Evolutionary conservation across 1,284 basidiomycete genomes (phyloP), one percentile per base, ranked within the genome.

Genomic region (Leccinum colubrinum): DNA sequence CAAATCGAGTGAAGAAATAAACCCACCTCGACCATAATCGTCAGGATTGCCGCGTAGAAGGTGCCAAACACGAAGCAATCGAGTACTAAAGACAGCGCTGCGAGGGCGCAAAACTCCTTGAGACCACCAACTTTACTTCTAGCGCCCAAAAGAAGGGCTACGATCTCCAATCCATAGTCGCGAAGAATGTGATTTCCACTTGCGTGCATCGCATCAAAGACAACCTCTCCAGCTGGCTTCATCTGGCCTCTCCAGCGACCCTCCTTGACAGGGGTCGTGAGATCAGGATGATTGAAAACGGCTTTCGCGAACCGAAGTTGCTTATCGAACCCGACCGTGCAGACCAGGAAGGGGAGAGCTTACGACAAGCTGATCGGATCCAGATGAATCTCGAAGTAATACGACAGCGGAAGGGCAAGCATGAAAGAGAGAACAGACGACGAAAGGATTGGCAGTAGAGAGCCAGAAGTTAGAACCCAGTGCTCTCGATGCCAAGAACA

Each of bases 291-390:
- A 20, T 87, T 84, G 77, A 98, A 94, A 35, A 98, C 92, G 9
- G 95, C 93, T 27, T 91, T 85, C 0, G 95, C 95, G 46, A 99
- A 87, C 11, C 94, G 86, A 63, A 96, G 90, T 0, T 96, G 97
- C 77, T 99, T 99, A 78, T 99, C 97, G 74, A 98, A 99, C 12
- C 97, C 97, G 61, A 99, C 90, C 1, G 94, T 97, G 76, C 97
- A 97, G 51, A 99, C 96, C 43, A 99, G 83, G 87, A 99, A 99
- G 0, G 97, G 97, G 2, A 99, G 83, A 0, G 97, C 96, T 76
- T 99, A 97, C 14, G 94, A 95, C 37, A 99, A 82, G 15, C 91
- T 88, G 61, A 99, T 90, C 2, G 94, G 94, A 76, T 99, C 95
- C 68, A 99, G 90, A 6, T 90, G 90, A 60, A 99, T 94, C 66